These are phyloP conservation scores for Diplodia sapinea DNA, from an alignment of 2,329 filamentous ascomycete species.

Conservation along the genomic window DNA sequence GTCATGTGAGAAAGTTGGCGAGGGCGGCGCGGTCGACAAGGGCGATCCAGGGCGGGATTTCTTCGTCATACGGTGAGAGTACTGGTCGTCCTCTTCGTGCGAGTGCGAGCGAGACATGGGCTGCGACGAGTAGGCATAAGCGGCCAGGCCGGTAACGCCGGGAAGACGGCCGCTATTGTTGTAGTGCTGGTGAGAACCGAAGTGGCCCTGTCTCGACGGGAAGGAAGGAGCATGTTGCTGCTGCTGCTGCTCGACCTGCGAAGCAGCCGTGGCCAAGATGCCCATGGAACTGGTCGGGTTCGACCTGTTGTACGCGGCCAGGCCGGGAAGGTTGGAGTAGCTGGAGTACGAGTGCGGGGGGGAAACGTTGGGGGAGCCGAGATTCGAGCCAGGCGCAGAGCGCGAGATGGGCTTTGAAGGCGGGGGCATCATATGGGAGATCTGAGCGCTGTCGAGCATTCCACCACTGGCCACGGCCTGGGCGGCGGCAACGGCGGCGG, in stretches of 20 bases:
- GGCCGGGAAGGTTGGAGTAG: conserved; percentile 64
- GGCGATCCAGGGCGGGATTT: conserved; percentile 91
- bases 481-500: conserved; percentile 63
- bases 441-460: conserved; percentile 57
- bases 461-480: conserved; percentile 57
- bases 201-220: conserved; percentile 42
- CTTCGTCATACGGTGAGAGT: conserved; percentile 77
- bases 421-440: conserved; percentile 72
- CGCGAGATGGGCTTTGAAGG: conserved; percentile 80
- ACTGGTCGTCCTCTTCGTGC: conserved; percentile 81
- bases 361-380: conserved; percentile 93
- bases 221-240: conserved; percentile 46
- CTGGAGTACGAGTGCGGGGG: conserved; percentile 84
- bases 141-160: conserved; percentile 39
- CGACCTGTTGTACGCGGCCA: conserved; percentile 60
- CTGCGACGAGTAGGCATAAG: conserved; percentile 70
- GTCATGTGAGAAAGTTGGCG: conserved; percentile 94
- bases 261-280: conserved; percentile 71
- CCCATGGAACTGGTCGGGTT: conserved; percentile 59
- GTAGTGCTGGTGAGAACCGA: conserved; percentile 52
- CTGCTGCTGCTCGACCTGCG: conserved; percentile 69
- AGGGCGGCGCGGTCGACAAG: conserved; percentile 93
- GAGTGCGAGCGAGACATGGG: conserved; percentile 92
- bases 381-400: conserved; percentile 83
- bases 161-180: conserved; percentile 67